Conservation (phyloP, 2,329 filamentous ascomycete species). For the Colletotrichum cordylinicola region DNA sequence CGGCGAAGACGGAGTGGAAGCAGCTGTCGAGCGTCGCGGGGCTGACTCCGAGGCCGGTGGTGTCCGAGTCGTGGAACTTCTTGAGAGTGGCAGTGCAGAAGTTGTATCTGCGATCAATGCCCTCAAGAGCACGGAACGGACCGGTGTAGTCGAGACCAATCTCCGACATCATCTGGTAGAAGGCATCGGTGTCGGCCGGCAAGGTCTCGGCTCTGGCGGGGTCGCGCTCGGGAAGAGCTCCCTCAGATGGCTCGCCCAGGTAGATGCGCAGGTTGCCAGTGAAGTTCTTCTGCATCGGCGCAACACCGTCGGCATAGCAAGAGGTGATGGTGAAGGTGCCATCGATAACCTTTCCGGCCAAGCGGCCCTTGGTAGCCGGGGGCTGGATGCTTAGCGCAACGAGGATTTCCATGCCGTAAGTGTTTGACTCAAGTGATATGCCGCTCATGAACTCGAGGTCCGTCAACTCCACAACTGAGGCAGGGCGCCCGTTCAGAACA, state of each 20-base stretch:
- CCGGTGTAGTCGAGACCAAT: conserved; percentile 26
- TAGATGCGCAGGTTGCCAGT: conserved; percentile 24
- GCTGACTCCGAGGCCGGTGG: conserved; percentile 31
- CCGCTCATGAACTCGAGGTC: conserved; percentile 37
- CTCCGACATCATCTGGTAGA: conserved; percentile 23
- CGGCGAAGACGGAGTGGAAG: conserved; percentile 39
- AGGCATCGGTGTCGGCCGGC: conserved; percentile 24
- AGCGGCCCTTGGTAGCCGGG: conserved; percentile 14
- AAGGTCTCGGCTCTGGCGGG: conserved; percentile 21
- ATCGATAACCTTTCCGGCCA: conserved; percentile 5
- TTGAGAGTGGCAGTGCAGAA: conserved; percentile 15
- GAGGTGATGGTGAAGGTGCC: conserved; percentile 24
- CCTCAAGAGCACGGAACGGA: conserved; percentile 23
- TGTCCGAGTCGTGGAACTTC: conserved; percentile 30
- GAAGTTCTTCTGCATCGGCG: conserved; percentile 23
- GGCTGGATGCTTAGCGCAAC: conserved; percentile 24
- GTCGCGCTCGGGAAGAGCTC: conserved; percentile 21
- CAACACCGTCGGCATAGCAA: conserved; percentile 9
- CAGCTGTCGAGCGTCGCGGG: conserved; percentile 38
- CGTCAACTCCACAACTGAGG: conserved; percentile 34
- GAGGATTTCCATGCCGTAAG: conserved; percentile 27
- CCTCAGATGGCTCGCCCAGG: conserved; percentile 22
- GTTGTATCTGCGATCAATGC: conserved; percentile 21
- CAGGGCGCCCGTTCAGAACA: conserved; percentile 27
- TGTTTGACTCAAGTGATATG: conserved; percentile 33